Conservation (phyloP, 805 yeast genomes). For the Candida awuae region DNA sequence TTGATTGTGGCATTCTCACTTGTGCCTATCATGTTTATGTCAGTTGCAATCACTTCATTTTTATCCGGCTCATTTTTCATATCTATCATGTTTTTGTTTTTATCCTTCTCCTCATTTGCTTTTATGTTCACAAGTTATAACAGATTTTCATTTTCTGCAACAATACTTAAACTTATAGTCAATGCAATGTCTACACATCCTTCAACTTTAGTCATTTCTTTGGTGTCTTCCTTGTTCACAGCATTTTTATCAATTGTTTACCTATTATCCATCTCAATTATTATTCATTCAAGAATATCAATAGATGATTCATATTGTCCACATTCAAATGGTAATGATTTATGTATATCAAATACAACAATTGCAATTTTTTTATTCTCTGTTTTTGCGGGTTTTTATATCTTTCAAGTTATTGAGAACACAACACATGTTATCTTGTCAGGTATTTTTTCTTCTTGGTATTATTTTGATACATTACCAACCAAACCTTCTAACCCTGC, state of each 20-base stretch:
- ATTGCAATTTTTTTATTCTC: constrained; percentile 41
- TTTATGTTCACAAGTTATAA: constrained; percentile 21
- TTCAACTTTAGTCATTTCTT: constrained; percentile 47
- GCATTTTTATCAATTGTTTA: constrained; percentile 60
- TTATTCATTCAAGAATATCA: constrained; percentile 18
- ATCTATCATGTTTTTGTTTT: constrained; percentile 15
- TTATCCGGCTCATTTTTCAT: constrained; percentile 16
- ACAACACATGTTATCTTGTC: constrained; percentile 73
- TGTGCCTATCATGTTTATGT: constrained; percentile 22
- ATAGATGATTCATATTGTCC: constrained; percentile 48
- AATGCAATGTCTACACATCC: constrained; percentile 71
- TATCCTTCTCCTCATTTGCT: constrained; percentile 16
- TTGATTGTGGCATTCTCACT: constrained; percentile 24
- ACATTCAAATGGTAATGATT: constrained; percentile 22
- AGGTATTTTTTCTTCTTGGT: constrained; percentile 89
- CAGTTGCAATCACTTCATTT: constrained; percentile 17
- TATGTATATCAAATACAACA: constrained; percentile 26
- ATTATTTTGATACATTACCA: constrained; percentile 48
- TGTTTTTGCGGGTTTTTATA: constrained; percentile 75
- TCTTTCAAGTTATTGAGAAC: constrained; percentile 76
- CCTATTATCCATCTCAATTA: constrained; percentile 57
- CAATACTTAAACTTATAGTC: constrained; percentile 39
- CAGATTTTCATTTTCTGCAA: constrained; percentile 25
- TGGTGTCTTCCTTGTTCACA: constrained; percentile 32
- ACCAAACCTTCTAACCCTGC: constrained; percentile 72